Conservation (phyloP, 352 stramenopile genomes). For the Phytophthora crassamura region DNA sequence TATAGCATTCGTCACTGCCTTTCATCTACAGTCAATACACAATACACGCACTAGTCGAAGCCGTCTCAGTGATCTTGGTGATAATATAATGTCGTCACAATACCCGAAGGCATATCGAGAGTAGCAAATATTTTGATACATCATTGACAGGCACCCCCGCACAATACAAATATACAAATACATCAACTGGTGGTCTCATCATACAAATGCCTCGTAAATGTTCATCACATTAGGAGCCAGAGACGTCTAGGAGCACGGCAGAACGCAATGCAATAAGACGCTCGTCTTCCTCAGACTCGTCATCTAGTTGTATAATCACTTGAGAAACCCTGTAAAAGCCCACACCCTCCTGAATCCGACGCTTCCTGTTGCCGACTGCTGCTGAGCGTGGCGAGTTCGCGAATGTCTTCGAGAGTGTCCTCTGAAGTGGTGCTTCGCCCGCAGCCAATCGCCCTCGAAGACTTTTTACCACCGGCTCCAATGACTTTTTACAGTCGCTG, state of each 20-base stretch:
- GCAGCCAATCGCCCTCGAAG: constrained; percentile 15
- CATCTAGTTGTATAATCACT: constrained; percentile 92
- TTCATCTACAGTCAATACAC: constrained; percentile 15
- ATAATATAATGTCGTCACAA: constrained; percentile 88
- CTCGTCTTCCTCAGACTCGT: constrained; percentile 89
- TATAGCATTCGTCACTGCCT: constrained; percentile 91
- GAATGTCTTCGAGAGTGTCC: constrained; percentile 14
- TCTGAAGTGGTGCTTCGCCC: background rate
- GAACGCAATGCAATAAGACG: constrained; percentile 78
- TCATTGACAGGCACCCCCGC: constrained; percentile 66
- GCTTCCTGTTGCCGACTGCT: constrained; percentile 6
- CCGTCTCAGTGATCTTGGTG: constrained; percentile 93
- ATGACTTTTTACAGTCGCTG: background rate
- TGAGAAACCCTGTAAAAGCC: constrained; percentile 48
- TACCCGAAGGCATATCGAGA: constrained; percentile 72
- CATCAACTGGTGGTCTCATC: constrained; percentile 70
- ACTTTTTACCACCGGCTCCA: constrained; percentile 6
- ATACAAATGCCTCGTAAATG: constrained; percentile 93
- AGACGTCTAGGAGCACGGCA: constrained; percentile 67
- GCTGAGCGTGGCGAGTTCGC: constrained; percentile 13
- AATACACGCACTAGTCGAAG: constrained; percentile 11
- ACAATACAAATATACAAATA: constrained; percentile 33
- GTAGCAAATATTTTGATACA: constrained; percentile 91
- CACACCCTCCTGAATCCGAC: constrained; percentile 3
- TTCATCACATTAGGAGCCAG: constrained; percentile 79